Percentiles rank a stretch among this genome's conserved stretches.
These are phyloP conservation scores for Salix caprea DNA, from an alignment of 345 rosid genomes.

Conservation along the genomic window DNA sequence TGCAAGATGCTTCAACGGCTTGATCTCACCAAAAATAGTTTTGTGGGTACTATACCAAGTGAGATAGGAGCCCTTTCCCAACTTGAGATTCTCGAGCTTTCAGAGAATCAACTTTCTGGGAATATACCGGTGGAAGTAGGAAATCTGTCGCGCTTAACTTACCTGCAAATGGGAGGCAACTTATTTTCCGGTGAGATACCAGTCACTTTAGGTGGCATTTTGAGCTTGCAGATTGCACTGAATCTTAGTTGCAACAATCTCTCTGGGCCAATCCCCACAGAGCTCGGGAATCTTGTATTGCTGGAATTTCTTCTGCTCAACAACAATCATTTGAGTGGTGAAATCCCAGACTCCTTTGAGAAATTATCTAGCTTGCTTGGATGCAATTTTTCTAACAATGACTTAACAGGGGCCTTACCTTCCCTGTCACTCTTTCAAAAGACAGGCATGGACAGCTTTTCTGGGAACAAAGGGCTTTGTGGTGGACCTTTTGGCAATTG, in stretches of 20 bases:
- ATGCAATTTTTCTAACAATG: conserved; percentile 81
- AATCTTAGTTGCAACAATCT: conserved; percentile 83
- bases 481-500: conserved; percentile 63
- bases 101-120: conserved; percentile 61
- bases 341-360: conserved; percentile 61
- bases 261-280: conserved; percentile 59
- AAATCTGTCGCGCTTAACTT: conserved; percentile 60
- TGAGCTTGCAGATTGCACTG: conserved; percentile 74
- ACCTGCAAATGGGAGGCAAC: conserved; percentile 88
- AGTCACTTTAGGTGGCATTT: conserved; percentile 50
- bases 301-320: conserved; percentile 65
- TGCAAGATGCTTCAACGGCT: conserved; percentile 84
- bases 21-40: conserved; percentile 65
- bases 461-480: conserved; percentile 66
- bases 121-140: conserved; percentile 52
- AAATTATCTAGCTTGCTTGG: conserved; percentile 67
- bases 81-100: conserved; percentile 83
- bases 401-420: conserved; percentile 69
- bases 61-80: conserved; percentile 62
- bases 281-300: conserved; percentile 64
- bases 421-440: conserved; percentile 37
- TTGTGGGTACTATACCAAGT: conserved; percentile 51
- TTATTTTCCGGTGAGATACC: conserved; percentile 60
- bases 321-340: conserved; percentile 70
- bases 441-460: conserved; percentile 49